These are phyloP conservation scores for Trametes cingulata DNA, from an alignment of 768 basidiomycete species.

Conservation along the genomic window DNA sequence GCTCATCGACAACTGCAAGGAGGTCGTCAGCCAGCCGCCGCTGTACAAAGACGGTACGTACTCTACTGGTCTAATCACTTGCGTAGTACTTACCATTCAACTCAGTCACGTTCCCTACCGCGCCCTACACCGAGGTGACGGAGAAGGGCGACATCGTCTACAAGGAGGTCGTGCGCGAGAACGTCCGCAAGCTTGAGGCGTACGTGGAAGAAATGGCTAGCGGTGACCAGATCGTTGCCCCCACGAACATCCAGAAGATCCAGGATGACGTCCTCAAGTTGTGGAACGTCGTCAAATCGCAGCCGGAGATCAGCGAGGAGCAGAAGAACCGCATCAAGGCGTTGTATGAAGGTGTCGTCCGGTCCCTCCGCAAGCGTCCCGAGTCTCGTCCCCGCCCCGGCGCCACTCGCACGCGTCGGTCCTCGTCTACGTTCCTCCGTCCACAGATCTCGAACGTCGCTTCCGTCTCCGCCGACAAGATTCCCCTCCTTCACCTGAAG, in stretches of 20 bases:
- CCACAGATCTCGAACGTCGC: constrained; percentile 76
- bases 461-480: constrained; percentile 82
- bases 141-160: constrained; percentile 94
- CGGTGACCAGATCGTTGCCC: constrained; percentile 79
- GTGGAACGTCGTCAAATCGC: constrained; percentile 96
- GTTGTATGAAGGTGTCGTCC: constrained; percentile 94
- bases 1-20: constrained; percentile 89
- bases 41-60: constrained; percentile 91
- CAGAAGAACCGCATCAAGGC: constrained; percentile 96
- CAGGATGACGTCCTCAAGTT: constrained; percentile 96
- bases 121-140: constrained; percentile 92
- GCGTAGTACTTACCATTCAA: constrained; percentile 2
- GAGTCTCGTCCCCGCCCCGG: constrained; percentile 56
- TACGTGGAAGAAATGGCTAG: constrained; percentile 99
- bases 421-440: constrained; percentile 96
- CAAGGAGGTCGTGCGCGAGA: constrained; percentile 92
- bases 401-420: constrained; percentile 71
- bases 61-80: neutral
- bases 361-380: constrained; percentile 81
- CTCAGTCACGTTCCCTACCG: constrained; percentile 95
- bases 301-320: constrained; percentile 95
- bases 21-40: constrained; percentile 81
- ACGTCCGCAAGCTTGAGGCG: constrained; percentile 95
- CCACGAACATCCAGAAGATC: constrained; percentile 95
- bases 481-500: constrained; percentile 94